phyloP scores from a whole-genome alignment of 2,329 filamentous ascomycete genomes.

The Fonsecaea multimorphosa region DNA sequence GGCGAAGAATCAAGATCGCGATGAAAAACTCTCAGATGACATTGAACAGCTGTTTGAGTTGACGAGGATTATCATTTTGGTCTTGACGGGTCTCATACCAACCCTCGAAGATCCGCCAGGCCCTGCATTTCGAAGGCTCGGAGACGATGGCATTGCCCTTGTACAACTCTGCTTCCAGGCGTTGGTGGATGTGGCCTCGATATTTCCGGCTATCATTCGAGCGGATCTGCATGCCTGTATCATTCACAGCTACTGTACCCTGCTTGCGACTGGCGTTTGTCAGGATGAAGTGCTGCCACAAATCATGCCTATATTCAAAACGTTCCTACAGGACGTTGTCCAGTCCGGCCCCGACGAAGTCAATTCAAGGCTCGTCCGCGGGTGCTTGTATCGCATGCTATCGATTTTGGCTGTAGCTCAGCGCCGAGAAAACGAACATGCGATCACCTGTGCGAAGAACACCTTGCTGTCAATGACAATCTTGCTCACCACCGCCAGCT shows the following conservation, averaged over 20 bases:
- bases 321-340: conserved; percentile 74
- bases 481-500: conserved; percentile 79
- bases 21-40: conserved; percentile 88
- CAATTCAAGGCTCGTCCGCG: conserved; percentile 74
- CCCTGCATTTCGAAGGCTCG: conserved; percentile 41
- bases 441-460: conserved; percentile 90
- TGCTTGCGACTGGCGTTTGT: conserved; percentile 83
- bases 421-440: conserved; percentile 67
- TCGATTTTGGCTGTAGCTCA: conserved; percentile 65
- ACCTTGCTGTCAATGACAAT: conserved; percentile 86
- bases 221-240: conserved; percentile 96
- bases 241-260: conserved; percentile 93
- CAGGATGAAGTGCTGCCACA: conserved; percentile 89
- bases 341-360: conserved; percentile 48
- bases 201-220: conserved; percentile 96
- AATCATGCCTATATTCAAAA: conserved; percentile 86
- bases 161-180: conserved; percentile 82
- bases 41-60: conserved; percentile 98
- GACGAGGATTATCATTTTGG: conserved; percentile 92
- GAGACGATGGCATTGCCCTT: conserved; percentile 81
- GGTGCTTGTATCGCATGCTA: conserved; percentile 81
- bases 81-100: conserved; percentile 84
- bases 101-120: conserved; percentile 63
- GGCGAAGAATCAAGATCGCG: conserved; percentile 70
- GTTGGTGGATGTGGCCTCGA: conserved; percentile 90